Conservation (phyloP, 768 basidiomycete species). For the Podaxis mareebaensis region DNA sequence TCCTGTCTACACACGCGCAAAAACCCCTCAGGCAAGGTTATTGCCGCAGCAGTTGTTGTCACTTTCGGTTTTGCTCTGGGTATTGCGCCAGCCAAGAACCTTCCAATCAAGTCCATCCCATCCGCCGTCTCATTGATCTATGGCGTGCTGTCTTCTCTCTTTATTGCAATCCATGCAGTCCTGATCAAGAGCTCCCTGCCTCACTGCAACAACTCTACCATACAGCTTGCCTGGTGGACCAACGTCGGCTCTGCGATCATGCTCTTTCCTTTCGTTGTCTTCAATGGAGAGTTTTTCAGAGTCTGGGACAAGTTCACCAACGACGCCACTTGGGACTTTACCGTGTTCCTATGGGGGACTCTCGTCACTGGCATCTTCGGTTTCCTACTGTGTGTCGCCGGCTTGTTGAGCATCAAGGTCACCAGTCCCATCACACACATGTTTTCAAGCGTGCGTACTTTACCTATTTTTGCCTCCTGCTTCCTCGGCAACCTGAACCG, state of each 20-base stretch:
- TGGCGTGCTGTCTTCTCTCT: conserved; percentile 70
- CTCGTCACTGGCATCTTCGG: conserved; percentile 76
- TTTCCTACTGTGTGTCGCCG: conserved; percentile 78
- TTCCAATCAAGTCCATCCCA: conserved; percentile 44
- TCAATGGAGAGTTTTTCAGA: conserved; percentile 52
- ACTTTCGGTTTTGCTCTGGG: conserved; percentile 79
- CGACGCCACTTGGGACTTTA: conserved; percentile 45
- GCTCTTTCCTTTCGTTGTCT: conserved; percentile 61
- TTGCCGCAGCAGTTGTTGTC: conserved; percentile 62
- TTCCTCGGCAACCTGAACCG: conserved; percentile 1
- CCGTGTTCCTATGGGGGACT: conserved; percentile 63
- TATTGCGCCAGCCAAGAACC: conserved; percentile 53
- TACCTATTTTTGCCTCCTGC: conserved; percentile 1
- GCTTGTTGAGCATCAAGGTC: conserved; percentile 77
- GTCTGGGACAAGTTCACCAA: conserved; percentile 40
- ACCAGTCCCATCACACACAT: conserved; percentile 86
- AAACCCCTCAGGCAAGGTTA: conserved; percentile 52
- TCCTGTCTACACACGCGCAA: conserved; percentile 60
- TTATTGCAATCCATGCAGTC: conserved; percentile 76
- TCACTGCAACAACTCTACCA: conserved; percentile 68
- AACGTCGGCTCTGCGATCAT: conserved; percentile 68
- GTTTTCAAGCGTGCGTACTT: conserved; percentile 70
- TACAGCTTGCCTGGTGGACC: conserved; percentile 79
- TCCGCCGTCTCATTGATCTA: conserved; percentile 64
- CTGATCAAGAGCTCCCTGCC: conserved; percentile 72